Conservation (phyloP, 73 alveolate genomes). For the Paramecium bursaria region DNA sequence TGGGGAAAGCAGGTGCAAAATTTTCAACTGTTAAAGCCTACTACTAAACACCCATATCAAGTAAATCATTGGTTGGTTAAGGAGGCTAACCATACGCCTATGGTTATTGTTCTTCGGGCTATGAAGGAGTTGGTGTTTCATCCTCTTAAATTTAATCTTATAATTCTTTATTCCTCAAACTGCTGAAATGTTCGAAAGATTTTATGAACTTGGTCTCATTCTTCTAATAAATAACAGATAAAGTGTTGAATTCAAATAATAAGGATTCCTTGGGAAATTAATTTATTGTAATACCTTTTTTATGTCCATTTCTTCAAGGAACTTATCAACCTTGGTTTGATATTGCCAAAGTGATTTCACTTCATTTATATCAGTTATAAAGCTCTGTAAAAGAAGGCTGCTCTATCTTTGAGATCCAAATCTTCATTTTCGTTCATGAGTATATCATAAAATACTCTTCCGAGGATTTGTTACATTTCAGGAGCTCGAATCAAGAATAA, state of each 20-base stretch:
- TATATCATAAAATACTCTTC: conserved; percentile 18
- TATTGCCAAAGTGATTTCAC: conserved; percentile 41
- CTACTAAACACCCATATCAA: conserved; percentile 20
- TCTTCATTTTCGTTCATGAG: conserved; percentile 63
- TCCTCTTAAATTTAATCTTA: conserved; percentile 41
- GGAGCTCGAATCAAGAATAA: conserved; percentile 60
- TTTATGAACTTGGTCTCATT: conserved; percentile 50
- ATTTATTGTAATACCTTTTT: conserved; percentile 35
- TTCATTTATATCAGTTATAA: conserved; percentile 41
- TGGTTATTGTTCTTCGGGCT: not conserved
- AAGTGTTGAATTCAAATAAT: conserved; percentile 59
- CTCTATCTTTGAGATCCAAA: conserved; percentile 65
- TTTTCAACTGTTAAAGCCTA: not conserved
- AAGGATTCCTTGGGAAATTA: conserved; percentile 62
- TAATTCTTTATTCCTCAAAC: conserved; percentile 58
- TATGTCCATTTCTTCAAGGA: conserved; percentile 59
- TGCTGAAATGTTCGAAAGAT: conserved; percentile 40
- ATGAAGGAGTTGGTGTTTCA: not conserved
- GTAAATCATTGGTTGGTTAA: conserved; percentile 13
- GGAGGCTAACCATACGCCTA: not conserved
- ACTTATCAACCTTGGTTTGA: conserved; percentile 55
- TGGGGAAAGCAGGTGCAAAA: conserved; percentile 21
- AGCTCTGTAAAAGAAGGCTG: conserved; percentile 68
- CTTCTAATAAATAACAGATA: conserved; percentile 57
- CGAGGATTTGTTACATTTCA: conserved; percentile 58